Evolutionary conservation across 75 land plant genomes (phyloP), one percentile per base, ranked within the genome.

Genomic region (Isoetes taiwanensis): DNA sequence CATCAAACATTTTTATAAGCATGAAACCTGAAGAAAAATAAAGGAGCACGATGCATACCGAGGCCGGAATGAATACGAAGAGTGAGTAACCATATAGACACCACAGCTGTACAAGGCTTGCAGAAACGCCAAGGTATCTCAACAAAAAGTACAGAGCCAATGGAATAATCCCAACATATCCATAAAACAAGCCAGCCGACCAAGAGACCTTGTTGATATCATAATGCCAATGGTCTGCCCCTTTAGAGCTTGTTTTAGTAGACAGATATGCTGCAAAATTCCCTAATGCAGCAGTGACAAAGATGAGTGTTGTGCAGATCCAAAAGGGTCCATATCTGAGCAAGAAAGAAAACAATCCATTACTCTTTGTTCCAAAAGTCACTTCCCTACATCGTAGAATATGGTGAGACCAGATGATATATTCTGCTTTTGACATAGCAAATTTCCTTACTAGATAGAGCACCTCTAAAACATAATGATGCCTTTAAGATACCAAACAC

Each of bases 241-340:
- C 54, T 10, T 20, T 32, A 11, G 72, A 68, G 62, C 80, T 71
- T 14, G 70, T 62, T 65, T 82, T 94, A 73, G 84, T 86, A 19
- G 90, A 76, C 64, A 94, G 34, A 54, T 94, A 94, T 21, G 96
- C 87, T 43, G 87, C 99, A 70, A 94, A 79, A 53, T 93, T 94
- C 5, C 99, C 96, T 61, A 94, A 76, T 1, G 99, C 76, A 53
- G 99, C 99, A 32, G 99, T 89, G 19, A 94, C 96, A 78, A 94
- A 89, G 55, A 94, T 90, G 57, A 94, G 65, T 25, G 99, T 89
- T n/a, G 96, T 84, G 78, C 99, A 94, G 46, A 94, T 89, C 99
- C 99, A 94, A 52, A 94, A 94, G 20, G 99, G 99, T 14, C 99
- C 99, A 68, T 94, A 94, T 64, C 99, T 94, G 76, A 28, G 31